Conservation (phyloP, 495 filamentous ascomycete species). For the Neurospora sp. region DNA sequence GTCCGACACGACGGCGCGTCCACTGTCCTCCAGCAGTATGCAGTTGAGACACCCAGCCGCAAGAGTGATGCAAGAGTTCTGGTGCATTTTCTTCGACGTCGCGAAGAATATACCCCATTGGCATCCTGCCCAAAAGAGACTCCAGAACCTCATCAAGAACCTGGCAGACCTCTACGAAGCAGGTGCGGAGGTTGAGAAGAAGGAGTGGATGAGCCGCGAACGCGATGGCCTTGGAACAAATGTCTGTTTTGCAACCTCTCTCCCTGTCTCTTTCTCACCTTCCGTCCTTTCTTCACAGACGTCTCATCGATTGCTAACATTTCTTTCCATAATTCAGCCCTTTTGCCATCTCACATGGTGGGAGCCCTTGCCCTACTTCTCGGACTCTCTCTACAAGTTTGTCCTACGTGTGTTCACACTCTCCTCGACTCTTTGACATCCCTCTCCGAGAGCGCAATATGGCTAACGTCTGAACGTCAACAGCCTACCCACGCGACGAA, state of each 20-base stretch:
- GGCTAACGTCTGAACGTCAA: not conserved
- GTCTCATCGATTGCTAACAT: not conserved
- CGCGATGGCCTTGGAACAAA: not conserved
- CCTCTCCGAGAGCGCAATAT: not conserved
- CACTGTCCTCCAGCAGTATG: not conserved
- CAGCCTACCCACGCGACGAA: not conserved
- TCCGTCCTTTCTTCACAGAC: not conserved
- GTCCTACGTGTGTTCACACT: not conserved
- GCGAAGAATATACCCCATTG: not conserved
- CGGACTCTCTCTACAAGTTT: not conserved
- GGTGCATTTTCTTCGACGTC: not conserved
- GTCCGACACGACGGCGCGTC: not conserved
- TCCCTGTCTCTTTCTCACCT: not conserved
- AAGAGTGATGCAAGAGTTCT: not conserved
- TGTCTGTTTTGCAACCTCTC: not conserved
- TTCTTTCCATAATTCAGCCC: not conserved
- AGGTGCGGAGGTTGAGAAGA: not conserved
- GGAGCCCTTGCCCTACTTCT: not conserved
- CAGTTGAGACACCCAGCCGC: not conserved
- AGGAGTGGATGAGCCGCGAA: not conserved
- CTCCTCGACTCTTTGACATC: not conserved
- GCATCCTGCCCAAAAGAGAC: not conserved
- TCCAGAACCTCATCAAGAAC: not conserved
- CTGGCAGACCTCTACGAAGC: not conserved
- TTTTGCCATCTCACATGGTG: not conserved